Evolutionary conservation across 2,329 filamentous ascomycete species (phyloP).

Genomic region (Aphanocladium album): DNA sequence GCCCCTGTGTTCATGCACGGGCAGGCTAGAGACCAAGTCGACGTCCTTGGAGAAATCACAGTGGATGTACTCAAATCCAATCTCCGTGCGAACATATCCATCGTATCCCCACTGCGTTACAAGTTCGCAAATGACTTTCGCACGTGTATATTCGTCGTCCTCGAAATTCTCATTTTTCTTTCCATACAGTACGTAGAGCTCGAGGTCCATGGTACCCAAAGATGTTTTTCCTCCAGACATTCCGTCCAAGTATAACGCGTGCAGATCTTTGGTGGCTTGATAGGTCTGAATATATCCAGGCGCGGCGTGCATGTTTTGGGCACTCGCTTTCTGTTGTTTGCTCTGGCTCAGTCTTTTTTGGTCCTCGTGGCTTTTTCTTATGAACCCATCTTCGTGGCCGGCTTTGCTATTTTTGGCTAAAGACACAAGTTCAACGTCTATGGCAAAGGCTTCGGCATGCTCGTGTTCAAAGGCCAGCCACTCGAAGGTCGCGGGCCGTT

Average conservation of each 20-base stretch:
- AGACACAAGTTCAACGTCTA: conserved; percentile 1
- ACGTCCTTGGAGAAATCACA: conserved; percentile 54
- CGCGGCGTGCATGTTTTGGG: not conserved
- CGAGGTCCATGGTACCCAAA: conserved; percentile 63
- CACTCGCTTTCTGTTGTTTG: conserved; percentile 14
- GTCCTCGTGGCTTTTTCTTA: not conserved
- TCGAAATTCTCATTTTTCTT: conserved; percentile 20
- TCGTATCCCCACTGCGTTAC: conserved; percentile 53
- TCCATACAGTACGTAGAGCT: conserved; percentile 54
- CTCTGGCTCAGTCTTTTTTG: conserved; percentile 3
- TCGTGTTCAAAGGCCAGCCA: conserved; percentile 77
- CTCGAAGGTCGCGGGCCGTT: conserved; percentile 50
- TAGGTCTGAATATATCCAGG: conserved; percentile 64
- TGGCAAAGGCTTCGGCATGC: conserved; percentile 63
- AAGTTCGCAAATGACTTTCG: conserved; percentile 50
- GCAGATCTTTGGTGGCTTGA: conserved; percentile 49
- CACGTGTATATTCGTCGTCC: conserved; percentile 47
- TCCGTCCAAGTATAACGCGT: conserved; percentile 65
- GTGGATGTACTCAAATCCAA: conserved; percentile 65
- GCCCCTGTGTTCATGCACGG: conserved; percentile 18
- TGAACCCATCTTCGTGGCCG: not conserved
- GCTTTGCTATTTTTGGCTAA: not conserved
- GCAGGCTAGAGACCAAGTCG: conserved; percentile 29
- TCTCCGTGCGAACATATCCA: conserved; percentile 62
- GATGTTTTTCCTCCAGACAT: conserved; percentile 61